A percentile compares a stretch with the other conserved stretches of the same genome.
These are phyloP conservation scores for Symbiodinium pilosum DNA, from an alignment of 73 alveolate species.

Conservation along the genomic window DNA sequence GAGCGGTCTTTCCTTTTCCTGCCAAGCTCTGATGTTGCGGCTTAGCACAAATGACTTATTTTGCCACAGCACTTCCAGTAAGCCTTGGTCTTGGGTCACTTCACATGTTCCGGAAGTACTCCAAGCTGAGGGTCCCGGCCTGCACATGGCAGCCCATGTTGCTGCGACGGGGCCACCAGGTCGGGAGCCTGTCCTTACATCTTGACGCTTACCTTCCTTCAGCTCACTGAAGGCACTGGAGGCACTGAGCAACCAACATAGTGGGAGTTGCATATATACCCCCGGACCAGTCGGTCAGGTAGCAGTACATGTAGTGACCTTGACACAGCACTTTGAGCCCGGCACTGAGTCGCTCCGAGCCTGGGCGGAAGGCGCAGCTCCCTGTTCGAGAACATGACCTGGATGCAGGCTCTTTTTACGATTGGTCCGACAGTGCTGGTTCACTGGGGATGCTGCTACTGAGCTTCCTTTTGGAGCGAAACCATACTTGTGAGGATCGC, in stretches of 20 bases:
- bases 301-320: conserved; percentile 97
- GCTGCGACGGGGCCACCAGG: conserved; percentile 99
- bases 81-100: too few relatives aligned
- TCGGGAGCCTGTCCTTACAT: conserved; percentile 98
- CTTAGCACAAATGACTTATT: too few relatives aligned
- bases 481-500: conserved; percentile 99
- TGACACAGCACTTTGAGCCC: neutral
- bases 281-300: conserved; percentile 98
- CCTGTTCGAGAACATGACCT: conserved; percentile 78
- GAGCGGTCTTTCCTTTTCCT: too few relatives aligned
- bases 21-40: too few relatives aligned
- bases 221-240: too few relatives aligned
- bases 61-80: too few relatives aligned
- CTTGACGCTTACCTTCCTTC: too few relatives aligned
- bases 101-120: too few relatives aligned
- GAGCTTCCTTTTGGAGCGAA: conserved; percentile 99
- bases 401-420: neutral
- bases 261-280: conserved; percentile 98
- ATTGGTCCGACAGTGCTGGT: too few relatives aligned
- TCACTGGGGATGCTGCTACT: conserved; percentile 95
- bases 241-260: too few relatives aligned
- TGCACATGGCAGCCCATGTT: conserved; percentile 98
- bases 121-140: too few relatives aligned
- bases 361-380: conserved; percentile 44
- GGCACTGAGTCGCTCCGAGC: too few relatives aligned